Conservation (phyloP, 2,329 filamentous ascomycete genomes). For the Cercospora beticola region DNA sequence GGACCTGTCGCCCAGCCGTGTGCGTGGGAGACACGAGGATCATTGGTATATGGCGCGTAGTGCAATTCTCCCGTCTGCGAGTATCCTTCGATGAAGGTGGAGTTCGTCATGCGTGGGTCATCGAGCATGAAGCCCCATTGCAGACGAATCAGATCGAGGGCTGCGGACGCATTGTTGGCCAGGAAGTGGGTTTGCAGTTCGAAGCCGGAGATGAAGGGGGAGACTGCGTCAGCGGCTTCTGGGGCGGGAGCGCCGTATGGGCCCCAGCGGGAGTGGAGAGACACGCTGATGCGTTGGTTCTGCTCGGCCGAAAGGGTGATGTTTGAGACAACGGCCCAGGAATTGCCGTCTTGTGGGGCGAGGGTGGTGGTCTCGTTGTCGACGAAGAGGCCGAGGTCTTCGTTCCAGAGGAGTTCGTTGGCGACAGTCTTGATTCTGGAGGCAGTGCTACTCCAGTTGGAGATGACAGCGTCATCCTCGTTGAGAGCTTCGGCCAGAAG, state of each 20-base stretch:
- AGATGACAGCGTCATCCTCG: constrained; percentile 43
- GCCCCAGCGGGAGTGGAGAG: constrained; percentile 42
- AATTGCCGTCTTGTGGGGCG: constrained; percentile 49
- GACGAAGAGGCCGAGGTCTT: constrained; percentile 37
- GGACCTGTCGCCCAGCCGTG: constrained; percentile 55
- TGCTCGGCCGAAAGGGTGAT: constrained; percentile 38
- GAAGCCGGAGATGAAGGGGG: constrained; percentile 51
- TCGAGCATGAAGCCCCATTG: constrained; percentile 58
- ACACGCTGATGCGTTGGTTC: constrained; percentile 35
- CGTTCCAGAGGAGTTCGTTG: constrained; percentile 43
- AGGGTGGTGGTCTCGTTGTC: constrained; percentile 44
- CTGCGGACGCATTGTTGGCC: constrained; percentile 42
- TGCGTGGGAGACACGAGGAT: constrained; percentile 50
- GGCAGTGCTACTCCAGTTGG: constrained; percentile 40
- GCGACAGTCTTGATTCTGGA: constrained; percentile 51
- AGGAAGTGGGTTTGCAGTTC: constrained; percentile 49
- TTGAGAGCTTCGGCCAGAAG: constrained; percentile 51
- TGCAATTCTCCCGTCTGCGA: constrained; percentile 47
- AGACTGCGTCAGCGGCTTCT: constrained; percentile 50
- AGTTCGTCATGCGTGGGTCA: constrained; percentile 54
- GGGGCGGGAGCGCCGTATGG: constrained; percentile 49
- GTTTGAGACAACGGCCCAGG: constrained; percentile 44
- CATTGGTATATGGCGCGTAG: constrained; percentile 52
- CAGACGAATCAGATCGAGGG: constrained; percentile 46
- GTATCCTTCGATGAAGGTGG: constrained; percentile 55